A percentile compares a stretch with the other conserved stretches of the same genome.
These are phyloP conservation scores for Hirsutella thompsonii DNA, from an alignment of 2,329 filamentous ascomycete genomes.

Conservation along the genomic window DNA sequence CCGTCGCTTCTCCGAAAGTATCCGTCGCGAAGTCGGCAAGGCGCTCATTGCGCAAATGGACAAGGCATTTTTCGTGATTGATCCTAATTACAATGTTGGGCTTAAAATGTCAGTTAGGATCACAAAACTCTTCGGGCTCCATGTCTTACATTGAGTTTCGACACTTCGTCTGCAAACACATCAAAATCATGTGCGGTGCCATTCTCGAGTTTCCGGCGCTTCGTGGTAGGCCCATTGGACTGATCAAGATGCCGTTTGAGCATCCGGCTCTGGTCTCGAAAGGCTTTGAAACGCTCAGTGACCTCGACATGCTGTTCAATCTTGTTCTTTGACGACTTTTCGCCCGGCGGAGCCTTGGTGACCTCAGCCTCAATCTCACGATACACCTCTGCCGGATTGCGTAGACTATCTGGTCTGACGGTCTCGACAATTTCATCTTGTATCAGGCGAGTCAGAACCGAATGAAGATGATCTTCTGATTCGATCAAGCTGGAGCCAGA, in stretches of 20 bases:
- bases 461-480: slow-evolving; percentile 34
- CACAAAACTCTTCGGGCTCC: no score
- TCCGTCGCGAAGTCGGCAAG: slow-evolving; percentile 62
- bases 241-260: slow-evolving; percentile 39
- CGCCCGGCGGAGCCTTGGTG: slow-evolving; percentile 31
- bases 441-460: slow-evolving; percentile 41
- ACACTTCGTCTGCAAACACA: slow-evolving; percentile 23
- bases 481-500: slow-evolving; percentile 23
- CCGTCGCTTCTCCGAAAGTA: slow-evolving; percentile 59
- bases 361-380: slow-evolving; percentile 52
- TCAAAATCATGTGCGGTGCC: slow-evolving; percentile 20
- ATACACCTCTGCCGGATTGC: slow-evolving; percentile 46
- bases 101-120: slow-evolving; percentile 30
- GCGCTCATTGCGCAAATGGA: slow-evolving; percentile 68
- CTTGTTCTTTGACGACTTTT: slow-evolving; percentile 46
- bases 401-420: slow-evolving; percentile 42
- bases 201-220: slow-evolving; percentile 42
- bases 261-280: slow-evolving; percentile 36
- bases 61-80: slow-evolving; percentile 74
- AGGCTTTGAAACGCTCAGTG: slow-evolving; percentile 36
- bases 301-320: slow-evolving; percentile 46
- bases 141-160: slow-evolving; percentile 39
- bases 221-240: slow-evolving; percentile 25
- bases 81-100: slow-evolving; percentile 61
- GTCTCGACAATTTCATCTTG: slow-evolving; percentile 56